A percentile compares a stretch with the other conserved stretches of the same genome.
phyloP scores from a whole-genome alignment of 1,284 basidiomycete genomes.

The Apiotrichum gracile region DNA sequence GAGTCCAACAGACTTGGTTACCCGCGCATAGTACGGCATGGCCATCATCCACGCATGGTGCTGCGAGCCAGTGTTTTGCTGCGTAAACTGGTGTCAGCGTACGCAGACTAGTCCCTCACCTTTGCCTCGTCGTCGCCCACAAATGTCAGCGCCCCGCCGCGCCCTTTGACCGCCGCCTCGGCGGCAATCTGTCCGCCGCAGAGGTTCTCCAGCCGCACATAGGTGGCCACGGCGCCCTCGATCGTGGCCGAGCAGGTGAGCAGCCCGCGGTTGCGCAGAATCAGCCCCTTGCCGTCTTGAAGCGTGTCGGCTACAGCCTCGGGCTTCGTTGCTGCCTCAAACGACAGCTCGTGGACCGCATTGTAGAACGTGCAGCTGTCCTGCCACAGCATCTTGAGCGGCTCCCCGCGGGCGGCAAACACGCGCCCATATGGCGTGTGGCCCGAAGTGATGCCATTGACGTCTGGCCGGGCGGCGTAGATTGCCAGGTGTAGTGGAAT shows the following conservation, averaged over 20 bases:
- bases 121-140: conserved; percentile 24
- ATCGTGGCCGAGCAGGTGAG: conserved; percentile 21
- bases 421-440: conserved; percentile 22
- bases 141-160: conserved; percentile 19
- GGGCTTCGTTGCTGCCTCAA: conserved; percentile 12
- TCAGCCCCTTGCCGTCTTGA: conserved; percentile 18
- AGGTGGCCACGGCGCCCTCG: conserved; percentile 24
- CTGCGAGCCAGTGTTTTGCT: conserved; percentile 22
- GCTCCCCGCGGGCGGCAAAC: conserved; percentile 15
- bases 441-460: conserved; percentile 20
- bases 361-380: conserved; percentile 27
- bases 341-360: conserved; percentile 16
- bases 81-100: conserved; percentile 18
- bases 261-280: conserved; percentile 23
- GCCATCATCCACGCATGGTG: conserved; percentile 30
- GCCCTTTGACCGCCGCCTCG: conserved; percentile 21
- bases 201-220: conserved; percentile 23
- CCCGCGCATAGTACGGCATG: conserved; percentile 24
- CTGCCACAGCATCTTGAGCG: conserved; percentile 24
- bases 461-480: conserved; percentile 19
- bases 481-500: conserved; percentile 23
- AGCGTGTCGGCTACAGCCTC: conserved; percentile 7
- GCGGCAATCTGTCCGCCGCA: conserved; percentile 22
- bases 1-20: not conserved
- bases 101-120: conserved; percentile 3